These are phyloP conservation scores for Ceratocystis albifundus DNA, from an alignment of 2,329 filamentous ascomycete genomes.

Conservation along the genomic window DNA sequence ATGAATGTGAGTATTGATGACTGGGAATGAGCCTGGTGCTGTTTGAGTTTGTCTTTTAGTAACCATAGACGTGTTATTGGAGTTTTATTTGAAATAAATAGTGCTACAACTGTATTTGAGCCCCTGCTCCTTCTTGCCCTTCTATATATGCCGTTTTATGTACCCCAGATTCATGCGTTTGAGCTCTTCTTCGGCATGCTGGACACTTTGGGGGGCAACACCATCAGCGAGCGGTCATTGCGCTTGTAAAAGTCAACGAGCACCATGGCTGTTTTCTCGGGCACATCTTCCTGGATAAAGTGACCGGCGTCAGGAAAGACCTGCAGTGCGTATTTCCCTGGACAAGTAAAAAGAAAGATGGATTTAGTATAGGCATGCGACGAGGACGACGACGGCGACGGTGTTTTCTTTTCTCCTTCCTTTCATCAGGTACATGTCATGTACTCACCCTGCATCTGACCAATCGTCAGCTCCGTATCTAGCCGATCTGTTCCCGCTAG, in stretches of 20 bases:
- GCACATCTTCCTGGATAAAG: constrained; percentile 91
- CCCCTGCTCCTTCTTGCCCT: not conserved
- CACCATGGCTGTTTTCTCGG: constrained; percentile 74
- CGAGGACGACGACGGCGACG: too few relatives aligned
- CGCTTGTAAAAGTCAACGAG: constrained; percentile 84
- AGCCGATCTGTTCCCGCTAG: constrained; percentile 81
- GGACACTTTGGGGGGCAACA: constrained; percentile 84
- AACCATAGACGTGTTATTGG: not conserved
- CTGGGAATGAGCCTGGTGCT: constrained; percentile 17
- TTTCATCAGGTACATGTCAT: not conserved
- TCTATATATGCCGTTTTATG: not conserved
- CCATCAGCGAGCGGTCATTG: constrained; percentile 74
- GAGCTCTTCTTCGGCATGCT: constrained; percentile 53
- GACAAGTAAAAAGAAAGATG: not conserved
- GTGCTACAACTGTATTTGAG: not conserved
- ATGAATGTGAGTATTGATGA: constrained; percentile 30
- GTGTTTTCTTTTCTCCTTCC: not conserved
- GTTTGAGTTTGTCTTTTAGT: not conserved
- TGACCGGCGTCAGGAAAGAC: constrained; percentile 93
- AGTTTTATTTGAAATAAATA: not conserved
- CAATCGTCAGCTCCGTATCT: constrained; percentile 86
- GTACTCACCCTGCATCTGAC: constrained; percentile 78
- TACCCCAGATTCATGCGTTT: not conserved
- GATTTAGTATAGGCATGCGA: not conserved
- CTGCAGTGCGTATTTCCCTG: constrained; percentile 86